Evolutionary conservation across 2,329 filamentous ascomycete species (phyloP), one percentile per base, ranked within the genome.

Genomic region (Fusarium mangiferae): DNA sequence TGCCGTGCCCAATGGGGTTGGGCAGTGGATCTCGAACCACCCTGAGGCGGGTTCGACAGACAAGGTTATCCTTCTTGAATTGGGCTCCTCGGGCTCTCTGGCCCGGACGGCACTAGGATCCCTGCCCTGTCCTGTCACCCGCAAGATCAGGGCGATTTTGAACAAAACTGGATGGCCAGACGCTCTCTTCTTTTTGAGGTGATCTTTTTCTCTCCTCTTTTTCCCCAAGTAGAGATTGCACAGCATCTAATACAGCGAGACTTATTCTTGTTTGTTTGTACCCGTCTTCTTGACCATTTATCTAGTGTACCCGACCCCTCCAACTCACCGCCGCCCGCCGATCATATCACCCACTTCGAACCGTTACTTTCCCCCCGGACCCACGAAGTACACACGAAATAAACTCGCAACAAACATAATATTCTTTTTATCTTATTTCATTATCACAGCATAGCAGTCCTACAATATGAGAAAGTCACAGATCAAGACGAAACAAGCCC

Each of bases 21-120:
- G 77, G 74, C 63, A 49, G 77, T 78, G 74, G 76, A 75, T 67
- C 75, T 77, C 68, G 74, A 72, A 76, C 76, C 74, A 69, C 72
- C 59, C 30, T 68, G 49, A 36, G 49, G 61, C 63, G 28, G 70
- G 60, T 63, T 51, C 60, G 48, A 70, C 51, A 58, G 51, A 63
- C 76, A 78, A 63, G 76, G 75, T 72, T 77, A 44, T 52, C 58
- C 49, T 33, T 63, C 52, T 68, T 67, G 65, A 62, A 75, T 78
- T 78, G 77, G 77, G 77, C 77, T 75, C 41, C 63, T 72, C 72
- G 69, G 72, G 76, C 69, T 64, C 57, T 68, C 48, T 63, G 61
- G 42, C 51, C 68, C 69, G 66, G 66, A 66, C 63, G 61, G 48
- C 60, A 64, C 56, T 59, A 36, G 42, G 56, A 66, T 61, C 61